phyloP scores from a whole-genome alignment of 495 filamentous ascomycete genomes.

The Penicillium lagena region DNA sequence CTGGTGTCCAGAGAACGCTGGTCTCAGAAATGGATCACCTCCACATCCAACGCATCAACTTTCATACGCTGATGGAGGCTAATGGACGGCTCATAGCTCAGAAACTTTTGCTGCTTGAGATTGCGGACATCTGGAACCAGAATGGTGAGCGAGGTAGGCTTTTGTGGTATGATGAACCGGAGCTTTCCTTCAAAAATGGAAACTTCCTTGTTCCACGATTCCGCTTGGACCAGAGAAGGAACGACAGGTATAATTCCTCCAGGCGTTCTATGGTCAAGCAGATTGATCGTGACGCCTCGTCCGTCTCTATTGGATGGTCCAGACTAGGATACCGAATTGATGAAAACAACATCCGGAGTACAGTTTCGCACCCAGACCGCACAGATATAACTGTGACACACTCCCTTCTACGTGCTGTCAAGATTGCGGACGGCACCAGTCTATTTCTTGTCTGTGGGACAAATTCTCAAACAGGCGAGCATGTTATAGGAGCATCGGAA shows the following conservation, averaged over 20 bases:
- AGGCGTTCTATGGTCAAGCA: slow-evolving; percentile 19
- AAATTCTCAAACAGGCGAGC: neutral
- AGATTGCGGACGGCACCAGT: slow-evolving; percentile 1
- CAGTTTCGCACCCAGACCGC: neutral
- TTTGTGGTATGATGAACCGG: slow-evolving; percentile 16
- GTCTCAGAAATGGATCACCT: slow-evolving; percentile 17
- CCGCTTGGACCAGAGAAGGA: slow-evolving; percentile 9
- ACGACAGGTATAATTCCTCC: slow-evolving; percentile 33
- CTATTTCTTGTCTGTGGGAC: slow-evolving; percentile 13
- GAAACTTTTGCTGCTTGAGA: slow-evolving; percentile 17
- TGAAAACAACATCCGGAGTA: neutral
- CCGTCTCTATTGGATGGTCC: slow-evolving; percentile 1
- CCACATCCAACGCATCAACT: slow-evolving; percentile 21
- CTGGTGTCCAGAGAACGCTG: slow-evolving; percentile 30
- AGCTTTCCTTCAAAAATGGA: slow-evolving; percentile 18
- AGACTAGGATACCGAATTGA: slow-evolving; percentile 8
- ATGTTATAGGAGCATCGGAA: slow-evolving; percentile 7
- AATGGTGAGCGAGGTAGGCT: slow-evolving; percentile 4
- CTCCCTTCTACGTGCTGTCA: slow-evolving; percentile 10
- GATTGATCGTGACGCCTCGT: neutral
- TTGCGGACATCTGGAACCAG: slow-evolving; percentile 14
- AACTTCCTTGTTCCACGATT: slow-evolving; percentile 25
- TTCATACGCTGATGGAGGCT: slow-evolving; percentile 7
- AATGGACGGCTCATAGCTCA: slow-evolving; percentile 7
- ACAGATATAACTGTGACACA: slow-evolving; percentile 5